Evolutionary conservation across 2,329 filamentous ascomycete species (phyloP).

Genomic region (Monosporascus ibericus): DNA sequence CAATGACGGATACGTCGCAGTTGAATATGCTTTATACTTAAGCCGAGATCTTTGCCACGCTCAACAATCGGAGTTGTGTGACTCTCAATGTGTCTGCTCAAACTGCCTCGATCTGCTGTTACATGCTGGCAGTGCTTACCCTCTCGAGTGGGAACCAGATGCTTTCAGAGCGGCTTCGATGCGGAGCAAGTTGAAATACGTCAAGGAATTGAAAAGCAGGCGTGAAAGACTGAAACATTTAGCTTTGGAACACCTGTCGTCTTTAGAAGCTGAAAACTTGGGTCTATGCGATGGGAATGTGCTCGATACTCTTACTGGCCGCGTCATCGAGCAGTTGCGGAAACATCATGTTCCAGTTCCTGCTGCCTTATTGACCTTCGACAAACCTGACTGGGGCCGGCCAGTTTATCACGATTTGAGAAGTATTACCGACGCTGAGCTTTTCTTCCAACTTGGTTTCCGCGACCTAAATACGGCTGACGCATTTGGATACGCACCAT

Average conservation of each 20-base stretch:
- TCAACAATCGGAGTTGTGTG: not conserved
- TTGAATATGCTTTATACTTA: not conserved
- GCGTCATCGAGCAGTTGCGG: not conserved
- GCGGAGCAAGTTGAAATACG: not conserved
- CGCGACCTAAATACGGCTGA: not conserved
- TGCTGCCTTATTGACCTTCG: not conserved
- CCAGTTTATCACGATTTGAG: not conserved
- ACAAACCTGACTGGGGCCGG: rapidly evolving
- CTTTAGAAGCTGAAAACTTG: not conserved
- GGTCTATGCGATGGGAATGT: not conserved
- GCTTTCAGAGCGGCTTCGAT: not conserved
- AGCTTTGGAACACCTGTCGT: not conserved
- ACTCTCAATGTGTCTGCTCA: not conserved
- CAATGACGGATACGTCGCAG: rapidly evolving
- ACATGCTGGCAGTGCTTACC: not conserved
- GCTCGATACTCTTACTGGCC: not conserved
- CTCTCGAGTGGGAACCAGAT: too few species aligned
- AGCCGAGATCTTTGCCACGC: not conserved
- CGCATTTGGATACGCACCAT: not conserved
- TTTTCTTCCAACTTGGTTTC: not conserved
- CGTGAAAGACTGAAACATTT: not conserved
- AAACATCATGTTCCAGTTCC: not conserved
- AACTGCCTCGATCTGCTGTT: not conserved
- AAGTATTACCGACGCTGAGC: not conserved
- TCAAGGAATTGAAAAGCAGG: not conserved